A percentile compares a stretch with the other conserved stretches of the same genome.
Evolutionary conservation across 495 filamentous ascomycete species (phyloP).

Genomic region (Amphirosellinia nigrospora): DNA sequence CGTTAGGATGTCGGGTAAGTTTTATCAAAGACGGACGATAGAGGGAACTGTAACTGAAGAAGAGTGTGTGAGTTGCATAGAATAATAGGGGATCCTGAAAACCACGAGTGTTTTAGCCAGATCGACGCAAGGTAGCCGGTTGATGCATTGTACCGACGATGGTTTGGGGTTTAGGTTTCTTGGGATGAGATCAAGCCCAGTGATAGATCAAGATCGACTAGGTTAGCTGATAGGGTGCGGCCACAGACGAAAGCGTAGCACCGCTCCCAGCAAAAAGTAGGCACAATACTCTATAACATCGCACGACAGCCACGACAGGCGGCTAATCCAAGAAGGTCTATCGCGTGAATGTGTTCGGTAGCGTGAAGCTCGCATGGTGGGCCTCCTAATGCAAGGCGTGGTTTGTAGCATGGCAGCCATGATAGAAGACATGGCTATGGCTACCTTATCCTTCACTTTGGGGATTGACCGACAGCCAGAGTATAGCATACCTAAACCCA

Average conservation of each 20-base stretch:
- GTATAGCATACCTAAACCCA: neutral
- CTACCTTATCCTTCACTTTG: neutral
- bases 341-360: neutral
- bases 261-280: neutral
- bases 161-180: neutral
- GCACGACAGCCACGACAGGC: neutral
- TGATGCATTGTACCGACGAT: constrained; percentile 1
- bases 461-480: constrained; percentile 1
- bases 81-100: constrained; percentile 4
- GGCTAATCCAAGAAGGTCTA: neutral
- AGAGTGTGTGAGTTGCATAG: constrained; percentile 16
- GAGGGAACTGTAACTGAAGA: neutral
- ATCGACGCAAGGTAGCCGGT: constrained; percentile 6
- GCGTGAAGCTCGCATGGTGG: neutral
- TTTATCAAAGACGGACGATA: neutral
- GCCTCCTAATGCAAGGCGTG: neutral
- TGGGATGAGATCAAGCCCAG: neutral
- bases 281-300: neutral
- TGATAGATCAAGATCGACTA: constrained; percentile 4
- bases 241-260: constrained; percentile 5
- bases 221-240: neutral
- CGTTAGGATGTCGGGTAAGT: neutral
- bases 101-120: constrained; percentile 18
- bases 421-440: neutral
- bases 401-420: neutral